These are phyloP conservation scores for Pleoardoris graminearum DNA, from an alignment of 2,329 filamentous ascomycete species.

Conservation along the genomic window DNA sequence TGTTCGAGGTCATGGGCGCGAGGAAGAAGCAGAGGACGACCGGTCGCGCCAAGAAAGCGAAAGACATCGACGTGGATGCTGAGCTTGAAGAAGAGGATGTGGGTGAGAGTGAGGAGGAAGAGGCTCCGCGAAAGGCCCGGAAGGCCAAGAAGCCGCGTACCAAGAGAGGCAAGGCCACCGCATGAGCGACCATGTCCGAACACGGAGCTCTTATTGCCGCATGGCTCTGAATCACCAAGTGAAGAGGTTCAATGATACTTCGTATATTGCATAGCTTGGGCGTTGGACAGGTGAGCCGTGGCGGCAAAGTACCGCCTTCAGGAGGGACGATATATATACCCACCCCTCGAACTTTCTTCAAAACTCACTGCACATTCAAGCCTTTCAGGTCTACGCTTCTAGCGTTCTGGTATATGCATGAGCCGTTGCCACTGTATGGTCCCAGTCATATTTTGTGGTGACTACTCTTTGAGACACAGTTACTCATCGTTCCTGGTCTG, in stretches of 20 bases:
- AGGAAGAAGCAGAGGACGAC: slow-evolving; percentile 34
- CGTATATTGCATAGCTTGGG: not conserved
- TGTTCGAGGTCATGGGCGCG: slow-evolving; percentile 50
- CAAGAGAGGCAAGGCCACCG: slow-evolving; percentile 14
- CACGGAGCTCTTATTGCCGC: not conserved
- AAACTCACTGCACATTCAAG: not conserved
- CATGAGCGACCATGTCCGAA: not conserved
- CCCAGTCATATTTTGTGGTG: too few species aligned
- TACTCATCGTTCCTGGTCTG: too few species aligned
- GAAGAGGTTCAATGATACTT: not conserved
- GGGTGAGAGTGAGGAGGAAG: slow-evolving; percentile 26
- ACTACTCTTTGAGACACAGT: too few species aligned
- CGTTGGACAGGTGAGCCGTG: not conserved
- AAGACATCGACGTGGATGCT: slow-evolving; percentile 20
- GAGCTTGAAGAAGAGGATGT: slow-evolving; percentile 34
- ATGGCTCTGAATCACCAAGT: not conserved
- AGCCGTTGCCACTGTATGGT: too few species aligned
- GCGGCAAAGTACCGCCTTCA: not conserved
- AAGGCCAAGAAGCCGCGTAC: slow-evolving; percentile 21
- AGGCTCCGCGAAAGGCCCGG: slow-evolving; percentile 25
- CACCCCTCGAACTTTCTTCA: not conserved
- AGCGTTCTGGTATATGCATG: too few species aligned
- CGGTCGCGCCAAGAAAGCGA: slow-evolving; percentile 19
- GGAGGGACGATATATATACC: not conserved
- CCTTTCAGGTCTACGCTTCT: too few species aligned